A percentile compares a stretch with the other conserved stretches of the same genome.
These are phyloP conservation scores for Backusella circina DNA, from an alignment of 192 early-diverging fungal genomes.

Conservation along the genomic window DNA sequence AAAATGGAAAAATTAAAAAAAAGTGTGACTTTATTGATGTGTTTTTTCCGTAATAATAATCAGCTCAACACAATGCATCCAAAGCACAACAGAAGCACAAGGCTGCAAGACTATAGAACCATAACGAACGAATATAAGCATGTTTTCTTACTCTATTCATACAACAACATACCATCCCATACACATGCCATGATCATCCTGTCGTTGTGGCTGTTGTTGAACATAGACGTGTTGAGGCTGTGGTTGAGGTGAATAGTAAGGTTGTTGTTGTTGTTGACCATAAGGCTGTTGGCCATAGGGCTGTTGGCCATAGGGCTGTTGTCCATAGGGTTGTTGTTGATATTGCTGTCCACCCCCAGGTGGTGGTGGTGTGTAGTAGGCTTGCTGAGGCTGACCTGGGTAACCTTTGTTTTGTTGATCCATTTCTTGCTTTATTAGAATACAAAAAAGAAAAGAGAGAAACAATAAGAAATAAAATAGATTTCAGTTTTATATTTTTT, in stretches of 20 bases:
- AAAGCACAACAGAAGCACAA: conserved; percentile 19
- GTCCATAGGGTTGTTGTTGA: background rate
- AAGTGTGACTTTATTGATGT: background rate
- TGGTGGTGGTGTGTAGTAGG: background rate
- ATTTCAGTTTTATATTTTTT: background rate
- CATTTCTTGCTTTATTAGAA: background rate
- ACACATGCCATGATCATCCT: conserved; percentile 11
- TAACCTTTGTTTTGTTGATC: conserved; percentile 6
- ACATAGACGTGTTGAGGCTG: conserved; percentile 24
- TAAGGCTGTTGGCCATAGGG: conserved; percentile 9
- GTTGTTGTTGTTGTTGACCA: conserved; percentile 12
- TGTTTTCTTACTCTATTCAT: background rate
- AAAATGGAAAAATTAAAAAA: background rate
- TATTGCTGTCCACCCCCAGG: background rate
- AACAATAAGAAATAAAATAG: background rate
- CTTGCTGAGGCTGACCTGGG: background rate
- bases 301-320: conserved; percentile 6
- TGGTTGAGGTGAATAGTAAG: conserved; percentile 14
- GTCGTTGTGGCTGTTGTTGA: conserved; percentile 14
- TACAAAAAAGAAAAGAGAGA: background rate
- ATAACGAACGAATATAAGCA: background rate
- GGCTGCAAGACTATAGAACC: conserved; percentile 3
- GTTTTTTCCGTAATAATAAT: background rate
- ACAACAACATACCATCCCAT: conserved; percentile 16
- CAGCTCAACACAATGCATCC: conserved; percentile 3